Evolutionary conservation across 306 rosid species (phyloP).

Genomic region (Prunus salicina): DNA sequence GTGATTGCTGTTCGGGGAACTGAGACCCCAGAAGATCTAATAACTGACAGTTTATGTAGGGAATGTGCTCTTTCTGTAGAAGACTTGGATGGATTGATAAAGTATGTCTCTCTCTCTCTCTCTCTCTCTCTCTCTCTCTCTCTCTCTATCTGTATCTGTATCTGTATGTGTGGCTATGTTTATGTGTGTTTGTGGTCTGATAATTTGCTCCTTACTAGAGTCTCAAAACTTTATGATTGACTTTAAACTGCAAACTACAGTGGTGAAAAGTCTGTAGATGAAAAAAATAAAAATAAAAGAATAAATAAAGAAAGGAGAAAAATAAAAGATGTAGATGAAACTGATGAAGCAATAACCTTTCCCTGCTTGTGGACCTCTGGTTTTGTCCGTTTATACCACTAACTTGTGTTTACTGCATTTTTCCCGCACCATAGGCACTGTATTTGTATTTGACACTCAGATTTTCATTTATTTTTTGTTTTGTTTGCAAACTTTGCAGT

Average conservation of each 20-base stretch:
- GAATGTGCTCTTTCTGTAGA: constrained; percentile 66
- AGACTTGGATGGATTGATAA: constrained; percentile 82
- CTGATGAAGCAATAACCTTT: background rate
- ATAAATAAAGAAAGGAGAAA: background rate
- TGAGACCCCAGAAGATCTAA: constrained; percentile 93
- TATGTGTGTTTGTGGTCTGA: background rate
- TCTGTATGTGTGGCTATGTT: background rate
- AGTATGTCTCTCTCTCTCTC: constrained; percentile 43
- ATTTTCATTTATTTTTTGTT: constrained; percentile 10
- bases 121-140: constrained; percentile 10
- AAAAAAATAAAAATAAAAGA: background rate
- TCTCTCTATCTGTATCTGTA: background rate
- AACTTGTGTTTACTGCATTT: background rate
- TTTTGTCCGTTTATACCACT: background rate
- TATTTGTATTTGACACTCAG: background rate
- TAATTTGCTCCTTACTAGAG: background rate
- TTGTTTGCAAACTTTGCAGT: constrained; percentile 58
- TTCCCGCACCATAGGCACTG: background rate
- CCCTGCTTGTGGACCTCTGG: background rate
- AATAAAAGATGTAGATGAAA: background rate
- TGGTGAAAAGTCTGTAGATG: background rate
- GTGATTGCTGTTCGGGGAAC: constrained; percentile 90
- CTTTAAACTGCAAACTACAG: background rate
- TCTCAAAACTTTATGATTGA: background rate
- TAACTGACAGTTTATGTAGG: constrained; percentile 82